Percentiles rank a stretch among this genome's conserved stretches.
phyloP scores from a whole-genome alignment of 2,329 filamentous ascomycete species.

The Fusarium nisikadoi region DNA sequence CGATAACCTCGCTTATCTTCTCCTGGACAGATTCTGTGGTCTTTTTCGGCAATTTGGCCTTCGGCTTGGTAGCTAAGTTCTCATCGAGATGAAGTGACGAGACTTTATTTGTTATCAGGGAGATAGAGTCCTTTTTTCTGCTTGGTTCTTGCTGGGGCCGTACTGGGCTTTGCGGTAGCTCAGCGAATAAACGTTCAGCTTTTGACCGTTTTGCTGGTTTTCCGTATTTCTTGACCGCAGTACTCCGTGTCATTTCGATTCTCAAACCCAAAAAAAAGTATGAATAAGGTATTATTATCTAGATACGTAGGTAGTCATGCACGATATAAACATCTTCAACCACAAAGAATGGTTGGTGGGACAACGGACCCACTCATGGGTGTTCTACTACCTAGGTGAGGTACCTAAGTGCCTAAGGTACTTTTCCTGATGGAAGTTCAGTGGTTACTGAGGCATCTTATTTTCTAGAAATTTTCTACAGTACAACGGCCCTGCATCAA shows the following conservation, averaged over 20 bases:
- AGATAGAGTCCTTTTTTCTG: conserved; percentile 43
- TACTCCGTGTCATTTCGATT: conserved; percentile 57
- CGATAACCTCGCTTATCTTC: conserved; percentile 10
- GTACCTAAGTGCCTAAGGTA: not conserved
- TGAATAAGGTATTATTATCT: not conserved
- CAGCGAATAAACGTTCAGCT: conserved; percentile 61
- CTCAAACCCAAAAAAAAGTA: conserved; percentile 7
- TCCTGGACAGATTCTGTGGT: conserved; percentile 8
- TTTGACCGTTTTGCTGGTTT: conserved; percentile 60
- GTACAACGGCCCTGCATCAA: not conserved
- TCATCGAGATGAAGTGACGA: conserved; percentile 46
- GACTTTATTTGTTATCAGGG: conserved; percentile 50
- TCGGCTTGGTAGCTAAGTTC: conserved; percentile 15
- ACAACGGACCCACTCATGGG: conserved; percentile 26
- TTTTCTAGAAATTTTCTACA: not conserved
- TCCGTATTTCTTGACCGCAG: conserved; percentile 61
- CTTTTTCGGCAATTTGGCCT: conserved; percentile 28
- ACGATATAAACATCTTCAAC: not conserved
- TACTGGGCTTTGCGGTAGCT: conserved; percentile 62
- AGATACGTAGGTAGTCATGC: not conserved
- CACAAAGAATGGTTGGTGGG: conserved; percentile 35
- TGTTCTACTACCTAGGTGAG: not conserved
- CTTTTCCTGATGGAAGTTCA: no score
- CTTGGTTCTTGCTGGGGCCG: conserved; percentile 44
- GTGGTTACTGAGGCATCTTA: no score